Percentiles rank a stretch among this genome's conserved stretches.
phyloP scores from a whole-genome alignment of 2,329 filamentous ascomycete species.

The Cryphonectria carpinicola region DNA sequence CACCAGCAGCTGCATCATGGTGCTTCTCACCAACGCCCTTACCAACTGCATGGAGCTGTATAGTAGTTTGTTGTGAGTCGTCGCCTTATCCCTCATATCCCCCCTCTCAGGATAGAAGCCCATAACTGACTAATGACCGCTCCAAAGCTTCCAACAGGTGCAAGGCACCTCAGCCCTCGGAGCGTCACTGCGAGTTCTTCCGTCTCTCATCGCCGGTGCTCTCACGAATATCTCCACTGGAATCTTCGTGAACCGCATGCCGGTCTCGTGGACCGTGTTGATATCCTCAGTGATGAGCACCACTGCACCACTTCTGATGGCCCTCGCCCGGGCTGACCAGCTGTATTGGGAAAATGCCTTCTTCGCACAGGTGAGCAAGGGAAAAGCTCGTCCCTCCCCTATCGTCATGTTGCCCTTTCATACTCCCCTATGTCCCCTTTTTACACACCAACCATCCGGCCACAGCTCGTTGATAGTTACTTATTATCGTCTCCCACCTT shows the following conservation, averaged over 20 bases:
- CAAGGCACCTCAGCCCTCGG: slow-evolving; percentile 50
- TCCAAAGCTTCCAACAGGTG: slow-evolving; percentile 53
- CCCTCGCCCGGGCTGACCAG: slow-evolving; percentile 51
- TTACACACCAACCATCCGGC: slow-evolving; percentile 23
- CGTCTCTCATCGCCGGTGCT: slow-evolving; percentile 48
- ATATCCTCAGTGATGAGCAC: slow-evolving; percentile 47
- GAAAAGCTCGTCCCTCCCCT: background rate
- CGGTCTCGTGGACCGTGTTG: slow-evolving; percentile 45
- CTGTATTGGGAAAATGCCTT: slow-evolving; percentile 56
- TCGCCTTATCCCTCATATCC: background rate
- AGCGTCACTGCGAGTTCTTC: slow-evolving; percentile 51
- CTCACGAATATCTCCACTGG: slow-evolving; percentile 49
- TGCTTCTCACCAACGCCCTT: slow-evolving; percentile 50
- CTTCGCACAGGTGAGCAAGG: slow-evolving; percentile 35
- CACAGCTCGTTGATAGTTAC: slow-evolving; percentile 5
- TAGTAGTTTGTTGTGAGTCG: slow-evolving; percentile 51
- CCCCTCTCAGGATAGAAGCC: slow-evolving; percentile 16
- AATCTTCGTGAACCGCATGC: slow-evolving; percentile 48
- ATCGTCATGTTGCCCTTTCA: background rate
- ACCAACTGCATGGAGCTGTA: slow-evolving; percentile 53
- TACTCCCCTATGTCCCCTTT: background rate
- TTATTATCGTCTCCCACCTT: background rate
- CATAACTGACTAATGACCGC: slow-evolving; percentile 9
- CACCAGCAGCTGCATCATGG: slow-evolving; percentile 55
- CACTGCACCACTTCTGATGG: slow-evolving; percentile 58